phyloP scores from a whole-genome alignment of 768 basidiomycete genomes.

The Epithele typhae region DNA sequence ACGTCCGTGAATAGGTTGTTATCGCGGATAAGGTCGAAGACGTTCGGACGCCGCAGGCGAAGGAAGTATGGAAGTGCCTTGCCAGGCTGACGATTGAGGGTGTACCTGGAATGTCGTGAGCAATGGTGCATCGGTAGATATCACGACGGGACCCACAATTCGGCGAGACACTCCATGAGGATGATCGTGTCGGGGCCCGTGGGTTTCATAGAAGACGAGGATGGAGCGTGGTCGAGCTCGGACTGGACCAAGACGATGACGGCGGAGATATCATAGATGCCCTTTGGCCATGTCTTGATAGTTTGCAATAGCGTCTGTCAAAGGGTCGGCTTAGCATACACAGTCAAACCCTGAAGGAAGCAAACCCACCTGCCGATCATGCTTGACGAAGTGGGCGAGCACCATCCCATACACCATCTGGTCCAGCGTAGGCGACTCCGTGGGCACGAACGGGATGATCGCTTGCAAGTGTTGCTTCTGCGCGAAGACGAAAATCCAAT shows the following conservation, averaged over 20 bases:
- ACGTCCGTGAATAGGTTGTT: constrained; percentile 94
- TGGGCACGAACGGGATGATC: constrained; percentile 89
- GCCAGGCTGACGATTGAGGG: constrained; percentile 84
- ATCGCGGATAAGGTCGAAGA: constrained; percentile 92
- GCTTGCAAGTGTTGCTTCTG: constrained; percentile 77
- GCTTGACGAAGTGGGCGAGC: constrained; percentile 76
- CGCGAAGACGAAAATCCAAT: constrained; percentile 90
- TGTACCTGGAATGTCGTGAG: no score
- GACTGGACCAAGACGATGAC: constrained; percentile 88
- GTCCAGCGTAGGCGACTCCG: constrained; percentile 71
- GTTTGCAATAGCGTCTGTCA: constrained; percentile 68
- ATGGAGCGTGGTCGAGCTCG: constrained; percentile 63
- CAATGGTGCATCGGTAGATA: neutral
- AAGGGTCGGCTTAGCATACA: neutral
- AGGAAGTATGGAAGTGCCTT: constrained; percentile 92
- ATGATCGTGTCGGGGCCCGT: constrained; percentile 46
- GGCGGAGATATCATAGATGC: constrained; percentile 83
- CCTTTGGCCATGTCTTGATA: constrained; percentile 84
- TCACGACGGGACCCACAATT: constrained; percentile 52
- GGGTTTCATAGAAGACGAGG: constrained; percentile 41
- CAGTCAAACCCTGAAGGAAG: no score
- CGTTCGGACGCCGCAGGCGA: constrained; percentile 78
- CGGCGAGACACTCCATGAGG: constrained; percentile 93
- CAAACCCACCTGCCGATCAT: constrained; percentile 62
- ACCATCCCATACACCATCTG: constrained; percentile 94